A percentile compares a stretch with the other conserved stretches of the same genome.
Conservation (phyloP, 192 early-diverging fungal genomes). For the Glomus cerebriforme region DNA sequence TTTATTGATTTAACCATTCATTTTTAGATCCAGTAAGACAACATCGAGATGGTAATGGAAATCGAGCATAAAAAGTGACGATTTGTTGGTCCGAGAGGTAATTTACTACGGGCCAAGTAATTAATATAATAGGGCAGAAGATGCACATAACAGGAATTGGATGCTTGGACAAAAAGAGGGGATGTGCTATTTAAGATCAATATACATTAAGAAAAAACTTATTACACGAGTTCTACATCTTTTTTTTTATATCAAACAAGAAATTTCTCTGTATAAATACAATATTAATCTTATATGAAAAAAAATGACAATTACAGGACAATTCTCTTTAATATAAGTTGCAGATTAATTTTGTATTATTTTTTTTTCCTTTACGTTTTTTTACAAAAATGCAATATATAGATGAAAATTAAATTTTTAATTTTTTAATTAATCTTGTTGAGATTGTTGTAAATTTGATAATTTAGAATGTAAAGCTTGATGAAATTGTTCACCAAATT, state of each 20-base stretch:
- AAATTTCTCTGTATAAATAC: not conserved
- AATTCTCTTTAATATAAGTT: not conserved
- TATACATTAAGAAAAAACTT: not conserved
- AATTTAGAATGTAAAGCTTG: slow-evolving; percentile 39
- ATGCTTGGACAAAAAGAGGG: not conserved
- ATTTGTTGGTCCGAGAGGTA: not conserved
- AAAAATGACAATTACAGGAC: not conserved
- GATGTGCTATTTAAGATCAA: not conserved
- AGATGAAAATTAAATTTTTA: not conserved
- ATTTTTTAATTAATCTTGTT: not conserved
- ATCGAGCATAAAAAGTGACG: not conserved
- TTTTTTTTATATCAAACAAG: not conserved
- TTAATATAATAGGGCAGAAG: not conserved
- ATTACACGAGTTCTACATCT: no score
- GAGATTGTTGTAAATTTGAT: slow-evolving; percentile 26
- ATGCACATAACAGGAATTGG: not conserved
- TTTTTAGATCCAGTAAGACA: not conserved
- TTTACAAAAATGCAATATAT: not conserved
- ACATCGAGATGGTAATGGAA: slow-evolving; percentile 7
- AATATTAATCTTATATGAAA: not conserved
- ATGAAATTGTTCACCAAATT: slow-evolving; percentile 42
- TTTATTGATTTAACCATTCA: not conserved
- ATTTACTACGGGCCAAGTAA: not conserved
- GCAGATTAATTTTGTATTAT: not conserved
- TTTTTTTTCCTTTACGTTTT: not conserved